Base-by-base conservation (phyloP, 495 filamentous ascomycete genomes). In the Penicillium riverlandense region DNA sequence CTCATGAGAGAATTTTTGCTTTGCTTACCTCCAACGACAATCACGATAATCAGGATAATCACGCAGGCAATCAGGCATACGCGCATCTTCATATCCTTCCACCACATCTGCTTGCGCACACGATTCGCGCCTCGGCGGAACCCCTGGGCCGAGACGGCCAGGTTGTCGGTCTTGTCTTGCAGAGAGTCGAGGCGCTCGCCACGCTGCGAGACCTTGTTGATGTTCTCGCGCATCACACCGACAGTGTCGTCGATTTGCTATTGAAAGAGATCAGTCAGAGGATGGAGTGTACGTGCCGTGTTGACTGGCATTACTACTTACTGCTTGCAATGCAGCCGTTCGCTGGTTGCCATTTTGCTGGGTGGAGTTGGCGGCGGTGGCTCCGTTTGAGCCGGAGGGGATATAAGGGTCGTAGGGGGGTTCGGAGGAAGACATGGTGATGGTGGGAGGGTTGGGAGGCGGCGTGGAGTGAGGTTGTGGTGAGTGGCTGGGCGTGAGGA, bases 51-150 rank as follows among this genome's bases (percentile, higher is more conserved):
- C 49, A 97, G 70, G 41, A 96, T 72, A 55, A 96, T 83, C 66
- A 97, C 84, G 47, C 87, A 91, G 44, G 83, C 75, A 47, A 89
- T 85, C 56, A 99, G 72, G 65, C 90, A 97, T 71, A 96, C 92
- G 58, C 91, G 82, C 92, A 97, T 99, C 78, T 95, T 96, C 89
- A 97, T 96, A 66, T 98, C 91, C 79, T 90, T 86, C 85, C 82
- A 85, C 82, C 81, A 89, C 84, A 96, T 95, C 62, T 89, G 74
- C 78, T 96, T 97, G 54, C 91, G 80, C 45, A 97, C 91, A 51
- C 87, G 77, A 70, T 96, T 97, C 57, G 92, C 92, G 46, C 92
- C 90, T 44, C 89, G 82, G 54, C 90, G 88, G 78, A 98, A 98
- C 40, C 86, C 86, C 65, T 94, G 88, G 46, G 92, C 90, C 29